phyloP scores from a whole-genome alignment of 2,329 filamentous ascomycete species.

The Trichoderma harzianum region DNA sequence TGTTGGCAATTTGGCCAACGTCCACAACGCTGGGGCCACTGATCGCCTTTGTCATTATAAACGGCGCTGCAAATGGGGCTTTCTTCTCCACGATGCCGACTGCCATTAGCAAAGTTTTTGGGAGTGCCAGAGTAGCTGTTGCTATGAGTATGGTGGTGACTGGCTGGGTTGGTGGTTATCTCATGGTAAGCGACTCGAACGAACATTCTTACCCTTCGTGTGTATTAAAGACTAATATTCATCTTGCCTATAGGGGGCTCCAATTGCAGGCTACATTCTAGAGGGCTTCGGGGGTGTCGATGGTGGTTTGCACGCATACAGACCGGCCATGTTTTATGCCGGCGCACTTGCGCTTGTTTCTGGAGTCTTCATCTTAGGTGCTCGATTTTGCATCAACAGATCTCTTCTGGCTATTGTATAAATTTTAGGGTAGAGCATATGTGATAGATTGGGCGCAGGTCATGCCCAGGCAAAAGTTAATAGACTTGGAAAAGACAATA shows the following conservation, averaged over 20 bases:
- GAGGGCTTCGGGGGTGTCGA: conserved; percentile 48
- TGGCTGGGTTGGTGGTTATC: conserved; percentile 57
- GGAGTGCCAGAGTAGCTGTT: conserved; percentile 48
- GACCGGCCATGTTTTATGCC: conserved; percentile 58
- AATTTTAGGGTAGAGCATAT: neutral
- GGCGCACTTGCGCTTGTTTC: conserved; percentile 48
- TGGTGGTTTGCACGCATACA: conserved; percentile 47
- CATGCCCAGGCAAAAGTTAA: neutral
- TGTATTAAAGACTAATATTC: neutral
- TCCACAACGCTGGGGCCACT: conserved; percentile 51
- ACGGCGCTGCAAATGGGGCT: conserved; percentile 55
- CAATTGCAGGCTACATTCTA: conserved; percentile 57
- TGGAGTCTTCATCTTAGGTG: conserved; percentile 37
- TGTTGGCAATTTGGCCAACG: conserved; percentile 57
- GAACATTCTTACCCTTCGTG: neutral
- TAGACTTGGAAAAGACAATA: neutral
- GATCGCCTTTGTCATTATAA: conserved; percentile 53
- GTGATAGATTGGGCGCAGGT: neutral
- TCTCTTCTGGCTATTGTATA: conserved; percentile 28
- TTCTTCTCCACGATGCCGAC: conserved; percentile 62
- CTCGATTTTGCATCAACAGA: conserved; percentile 41
- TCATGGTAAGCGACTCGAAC: conserved; percentile 41
- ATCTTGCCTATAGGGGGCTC: conserved; percentile 40
- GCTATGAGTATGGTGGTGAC: conserved; percentile 60
- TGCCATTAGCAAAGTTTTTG: conserved; percentile 55